These are phyloP conservation scores for Picochlorum sp. DNA, from an alignment of 139 green algal species.

Conservation along the genomic window DNA sequence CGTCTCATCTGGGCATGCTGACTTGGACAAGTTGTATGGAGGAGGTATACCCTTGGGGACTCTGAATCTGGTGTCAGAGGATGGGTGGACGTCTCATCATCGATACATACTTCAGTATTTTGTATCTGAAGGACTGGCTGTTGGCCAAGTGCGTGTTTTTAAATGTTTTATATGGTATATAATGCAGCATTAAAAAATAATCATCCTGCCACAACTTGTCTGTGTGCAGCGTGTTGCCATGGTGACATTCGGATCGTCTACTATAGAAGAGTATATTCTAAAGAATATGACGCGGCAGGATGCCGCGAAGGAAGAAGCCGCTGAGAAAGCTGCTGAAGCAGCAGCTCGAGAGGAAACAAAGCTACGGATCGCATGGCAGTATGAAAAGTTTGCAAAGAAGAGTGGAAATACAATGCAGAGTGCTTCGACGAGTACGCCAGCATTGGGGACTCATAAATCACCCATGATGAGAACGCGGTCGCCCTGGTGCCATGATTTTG, in stretches of 20 bases:
- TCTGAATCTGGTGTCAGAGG: conserved; percentile 61
- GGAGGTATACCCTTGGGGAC: conserved; percentile 63
- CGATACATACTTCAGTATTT: conserved; percentile 68
- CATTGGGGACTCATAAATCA: neutral
- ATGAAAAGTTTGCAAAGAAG: conserved; percentile 26
- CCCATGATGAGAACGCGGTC: neutral
- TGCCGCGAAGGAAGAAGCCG: conserved; percentile 8
- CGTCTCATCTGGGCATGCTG: conserved; percentile 60
- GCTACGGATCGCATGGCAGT: conserved; percentile 83
- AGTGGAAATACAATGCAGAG: neutral
- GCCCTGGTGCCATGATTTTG: neutral
- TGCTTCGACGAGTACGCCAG: neutral
- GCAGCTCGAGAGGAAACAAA: conserved; percentile 26
- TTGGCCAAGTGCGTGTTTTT: neutral
- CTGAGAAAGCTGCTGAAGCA: conserved; percentile 15
- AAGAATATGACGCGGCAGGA: neutral
- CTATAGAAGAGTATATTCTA: neutral
- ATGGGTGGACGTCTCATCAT: conserved; percentile 45
- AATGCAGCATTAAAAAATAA: too few species aligned
- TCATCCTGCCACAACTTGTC: too few species aligned
- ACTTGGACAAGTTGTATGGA: conserved; percentile 62
- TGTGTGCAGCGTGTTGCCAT: neutral
- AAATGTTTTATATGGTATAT: too few species aligned
- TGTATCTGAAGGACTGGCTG: conserved; percentile 51
- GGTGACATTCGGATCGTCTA: neutral